Evolutionary conservation across 2,329 filamentous ascomycete species (phyloP).

Genomic region (Arthrinium phaeospermum): DNA sequence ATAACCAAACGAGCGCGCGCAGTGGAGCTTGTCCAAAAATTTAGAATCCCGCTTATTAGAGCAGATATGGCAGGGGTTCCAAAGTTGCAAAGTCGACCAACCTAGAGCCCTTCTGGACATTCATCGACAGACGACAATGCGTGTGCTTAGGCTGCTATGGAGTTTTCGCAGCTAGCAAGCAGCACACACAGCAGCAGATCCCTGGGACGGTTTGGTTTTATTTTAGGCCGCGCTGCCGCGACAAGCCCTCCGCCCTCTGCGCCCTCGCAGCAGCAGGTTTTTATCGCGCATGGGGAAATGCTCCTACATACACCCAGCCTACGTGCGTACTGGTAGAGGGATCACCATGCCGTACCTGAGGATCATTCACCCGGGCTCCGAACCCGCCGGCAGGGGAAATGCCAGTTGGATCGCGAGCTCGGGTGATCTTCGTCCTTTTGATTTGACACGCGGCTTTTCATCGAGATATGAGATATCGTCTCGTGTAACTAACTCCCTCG

Average conservation of each 20-base stretch:
- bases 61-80: not conserved
- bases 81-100: not conserved
- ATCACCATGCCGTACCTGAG: not conserved
- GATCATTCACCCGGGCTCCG: constrained; percentile 9
- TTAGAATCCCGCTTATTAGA: not conserved
- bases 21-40: not conserved
- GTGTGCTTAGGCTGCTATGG: not conserved
- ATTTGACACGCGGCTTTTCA: not conserved
- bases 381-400: not conserved
- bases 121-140: not conserved
- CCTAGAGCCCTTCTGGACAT: not conserved
- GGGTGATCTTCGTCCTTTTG: not conserved
- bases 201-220: not conserved
- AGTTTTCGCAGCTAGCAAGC: not conserved
- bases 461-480: no score
- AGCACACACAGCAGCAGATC: not conserved
- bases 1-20: not conserved
- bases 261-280: not conserved
- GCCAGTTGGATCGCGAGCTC: not conserved
- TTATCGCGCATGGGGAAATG: not conserved
- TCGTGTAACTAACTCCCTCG: no score
- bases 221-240: not conserved
- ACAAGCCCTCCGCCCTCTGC: not conserved
- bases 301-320: not conserved
- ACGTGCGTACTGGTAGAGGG: not conserved